Conservation (phyloP, 2,329 filamentous ascomycete genomes). For the Fusarium sp. region DNA sequence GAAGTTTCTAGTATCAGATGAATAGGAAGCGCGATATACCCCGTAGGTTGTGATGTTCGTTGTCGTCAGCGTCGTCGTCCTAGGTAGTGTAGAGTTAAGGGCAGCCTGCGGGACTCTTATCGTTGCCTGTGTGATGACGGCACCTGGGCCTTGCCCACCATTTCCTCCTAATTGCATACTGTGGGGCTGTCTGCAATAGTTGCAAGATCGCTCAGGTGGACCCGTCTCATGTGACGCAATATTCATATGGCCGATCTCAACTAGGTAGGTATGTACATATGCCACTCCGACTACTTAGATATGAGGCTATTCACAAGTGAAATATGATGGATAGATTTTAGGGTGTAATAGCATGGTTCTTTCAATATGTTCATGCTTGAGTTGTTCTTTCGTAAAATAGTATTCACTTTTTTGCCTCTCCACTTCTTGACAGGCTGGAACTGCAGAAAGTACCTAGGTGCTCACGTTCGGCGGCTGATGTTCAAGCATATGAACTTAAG, state of each 20-base stretch:
- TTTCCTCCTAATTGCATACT: constrained; percentile 32
- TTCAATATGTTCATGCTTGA: not conserved
- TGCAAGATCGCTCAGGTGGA: constrained; percentile 11
- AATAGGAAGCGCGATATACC: not conserved
- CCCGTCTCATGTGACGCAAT: constrained; percentile 46
- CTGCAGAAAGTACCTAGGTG: not conserved
- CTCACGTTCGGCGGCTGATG: not conserved
- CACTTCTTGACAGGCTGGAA: not conserved
- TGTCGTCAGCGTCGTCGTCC: constrained; percentile 33
- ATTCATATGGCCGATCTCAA: constrained; percentile 36
- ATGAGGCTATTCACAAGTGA: constrained; percentile 20
- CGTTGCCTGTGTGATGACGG: constrained; percentile 48
- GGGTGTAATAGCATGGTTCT: not conserved
- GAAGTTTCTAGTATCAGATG: not conserved
- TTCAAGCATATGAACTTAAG: too few species aligned
- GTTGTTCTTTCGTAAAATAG: not conserved
- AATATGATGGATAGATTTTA: not conserved
- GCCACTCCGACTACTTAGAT: constrained; percentile 10
- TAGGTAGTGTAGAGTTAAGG: constrained; percentile 25
- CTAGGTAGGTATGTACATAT: not conserved
- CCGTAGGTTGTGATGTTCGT: constrained; percentile 8
- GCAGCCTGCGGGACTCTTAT: constrained; percentile 44
- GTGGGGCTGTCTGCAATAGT: constrained; percentile 40
- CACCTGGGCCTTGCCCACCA: constrained; percentile 28
- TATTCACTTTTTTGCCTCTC: not conserved